These are phyloP conservation scores for Artemisia argyi DNA, from an alignment of 129 eudicot species.

Conservation along the genomic window DNA sequence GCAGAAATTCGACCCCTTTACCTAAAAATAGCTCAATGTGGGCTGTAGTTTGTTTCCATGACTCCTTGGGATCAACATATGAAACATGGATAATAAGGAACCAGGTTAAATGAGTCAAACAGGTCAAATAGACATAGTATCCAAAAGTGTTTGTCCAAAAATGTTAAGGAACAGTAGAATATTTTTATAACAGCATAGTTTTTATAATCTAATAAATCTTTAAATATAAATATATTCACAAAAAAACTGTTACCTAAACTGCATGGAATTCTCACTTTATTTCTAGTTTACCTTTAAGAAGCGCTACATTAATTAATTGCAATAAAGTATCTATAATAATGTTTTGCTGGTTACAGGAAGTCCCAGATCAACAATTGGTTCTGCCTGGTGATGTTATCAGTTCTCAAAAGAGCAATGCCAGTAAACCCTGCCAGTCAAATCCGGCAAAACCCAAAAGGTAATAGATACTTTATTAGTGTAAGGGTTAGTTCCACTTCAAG, in stretches of 20 bases:
- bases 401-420: slow-evolving; percentile 16
- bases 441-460: slow-evolving; percentile 62
- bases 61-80: no score
- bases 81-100: no score
- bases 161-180: no score
- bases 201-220: no score
- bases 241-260: no score
- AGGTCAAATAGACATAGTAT: background rate
- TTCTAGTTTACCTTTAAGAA: slow-evolving; percentile 9
- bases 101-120: background rate
- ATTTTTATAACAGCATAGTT: background rate
- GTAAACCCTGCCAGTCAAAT: slow-evolving; percentile 30
- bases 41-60: no score
- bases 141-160: background rate
- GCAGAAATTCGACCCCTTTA: background rate
- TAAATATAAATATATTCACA: no score
- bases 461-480: background rate
- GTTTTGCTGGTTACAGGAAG: slow-evolving; percentile 22
- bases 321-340: slow-evolving; percentile 2
- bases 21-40: background rate
- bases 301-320: background rate
- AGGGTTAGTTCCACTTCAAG: background rate
- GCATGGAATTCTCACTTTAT: background rate
- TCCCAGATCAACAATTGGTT: slow-evolving; percentile 14
- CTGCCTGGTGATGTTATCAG: slow-evolving; percentile 14